Base-by-base conservation (phyloP, 768 basidiomycete species). In the Lactarius evosmus region DNA sequence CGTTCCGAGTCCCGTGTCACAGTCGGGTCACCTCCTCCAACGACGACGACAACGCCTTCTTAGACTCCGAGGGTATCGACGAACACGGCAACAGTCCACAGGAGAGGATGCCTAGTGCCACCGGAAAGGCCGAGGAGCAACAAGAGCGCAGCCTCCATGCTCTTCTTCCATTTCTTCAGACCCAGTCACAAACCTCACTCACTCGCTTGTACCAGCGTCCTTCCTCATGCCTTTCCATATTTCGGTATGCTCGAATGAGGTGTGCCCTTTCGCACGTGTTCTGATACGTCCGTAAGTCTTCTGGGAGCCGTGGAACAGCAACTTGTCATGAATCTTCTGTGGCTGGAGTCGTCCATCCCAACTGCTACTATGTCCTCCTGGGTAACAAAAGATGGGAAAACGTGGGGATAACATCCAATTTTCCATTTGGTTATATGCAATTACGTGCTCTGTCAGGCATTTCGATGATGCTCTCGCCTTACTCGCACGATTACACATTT, bases 171-270 rank as follows among this genome's bases (percentile, higher is more conserved):
- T 95, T 94, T 76, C 78, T 96, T 30, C 87, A 90, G 64, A 82
- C 85, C 0, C 91, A 94, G 70, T 88, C 90, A 0, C 89, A 91
- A 73, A 86, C 81, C 63, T 85, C 87, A 12, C 75, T 95, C 56
- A 86, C 84, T 22, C 83, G 93, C 29, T 78, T 97, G 56, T 97
- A 95, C 72, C 85, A 88, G 70, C 82, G 85, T 19, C 93, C 95
- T 9, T 93, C 93, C 3, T 88, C 90, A 77, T 94, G 93, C 75
- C 83, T 97, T 57, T 88, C 91, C 29, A 87, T 97, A 74, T 94
- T 94, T 75, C 85, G 94, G 90, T 92, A 65, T 67, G 79, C 46
- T 7, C 17, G 27, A 36, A 41, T 46, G 27, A 16, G 46, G n/a
- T 34, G 44, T 41, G 12, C 22, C 56, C 14, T 46, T 44, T 17